Base-by-base conservation (phyloP, 345 rosid genomes). In the Lepidium sativum region DNA sequence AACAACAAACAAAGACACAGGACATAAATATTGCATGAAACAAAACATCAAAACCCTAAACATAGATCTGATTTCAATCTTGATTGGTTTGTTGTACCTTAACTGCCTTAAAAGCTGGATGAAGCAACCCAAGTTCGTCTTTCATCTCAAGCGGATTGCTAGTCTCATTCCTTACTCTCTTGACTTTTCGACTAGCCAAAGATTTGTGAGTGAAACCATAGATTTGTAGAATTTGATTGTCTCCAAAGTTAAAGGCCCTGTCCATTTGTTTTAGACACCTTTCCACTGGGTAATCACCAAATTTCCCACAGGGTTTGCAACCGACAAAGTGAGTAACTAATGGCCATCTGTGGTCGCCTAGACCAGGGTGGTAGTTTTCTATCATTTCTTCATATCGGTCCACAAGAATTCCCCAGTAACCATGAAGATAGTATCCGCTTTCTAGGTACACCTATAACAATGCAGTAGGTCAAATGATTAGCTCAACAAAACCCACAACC, bases 241-340 rank as follows among this genome's bases (percentile, higher is more conserved):
- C 96, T 6, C 81, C 96, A 60, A 88, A 85, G 65, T 81, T 83
- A 66, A 88, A 88, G 10, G 96, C 91, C 41, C 87, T 80, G 40
- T 88, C 96, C 91, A 88, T 88, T 67, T 85, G 89, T 72, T 79
- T 85, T 72, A 83, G 68, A 74, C 96, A 88, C 64, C 83, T 75
- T 72, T 88, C 86, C 15, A 85, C 87, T 0, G 89, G 78, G 63
- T 82, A 81, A 75, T 83, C 86, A 6, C 85, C 83, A 15, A 85
- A 78, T 53, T 83, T 85, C 31, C 84, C 89, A 35, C 95, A 87
- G 0, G 88, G 95, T 74, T 87, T 85, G 80, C 95, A 87, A 51
- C 95, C 95, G 74, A 85, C 89, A 58, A 87, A 87, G 76, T 87
- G 91, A 69, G 95, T 87, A 15, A 87, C 95, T 60, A 87, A 77